phyloP scores from a whole-genome alignment of 257 asterid genomes.

The Hygrophila difformis region DNA sequence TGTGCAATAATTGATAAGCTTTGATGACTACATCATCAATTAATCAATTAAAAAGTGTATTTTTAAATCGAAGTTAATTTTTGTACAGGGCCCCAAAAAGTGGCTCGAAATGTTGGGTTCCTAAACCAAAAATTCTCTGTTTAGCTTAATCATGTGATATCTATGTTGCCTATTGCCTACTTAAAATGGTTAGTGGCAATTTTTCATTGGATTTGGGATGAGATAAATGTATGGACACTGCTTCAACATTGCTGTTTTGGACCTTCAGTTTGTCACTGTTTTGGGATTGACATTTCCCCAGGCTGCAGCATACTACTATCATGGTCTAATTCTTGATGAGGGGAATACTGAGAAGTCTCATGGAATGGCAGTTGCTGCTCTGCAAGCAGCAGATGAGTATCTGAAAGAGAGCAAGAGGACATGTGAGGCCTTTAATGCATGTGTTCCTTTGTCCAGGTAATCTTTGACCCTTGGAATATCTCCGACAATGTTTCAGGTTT shows the following conservation, averaged over 20 bases:
- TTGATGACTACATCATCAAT: too few relatives aligned
- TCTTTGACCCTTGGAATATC: neutral
- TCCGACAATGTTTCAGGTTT: too few relatives aligned
- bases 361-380: constrained; percentile 94
- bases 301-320: constrained; percentile 98
- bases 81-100: too few relatives aligned
- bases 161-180: neutral
- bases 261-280: neutral
- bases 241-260: neutral
- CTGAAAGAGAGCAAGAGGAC: constrained; percentile 91
- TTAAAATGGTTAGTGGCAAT: neutral
- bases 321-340: constrained; percentile 95
- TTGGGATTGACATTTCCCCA: constrained; percentile 15
- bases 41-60: too few relatives aligned
- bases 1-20: too few relatives aligned
- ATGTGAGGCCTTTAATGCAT: constrained; percentile 68
- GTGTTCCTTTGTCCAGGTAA: constrained; percentile 79
- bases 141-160: neutral
- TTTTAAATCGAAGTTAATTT: too few relatives aligned
- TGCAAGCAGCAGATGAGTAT: constrained; percentile 96
- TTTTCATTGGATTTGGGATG: neutral
- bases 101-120: too few relatives aligned
- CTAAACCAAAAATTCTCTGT: neutral
- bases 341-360: constrained; percentile 95
- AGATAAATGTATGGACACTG: neutral